A percentile compares a stretch with the other conserved stretches of the same genome.
These are phyloP conservation scores for Leccinum subtestaceum DNA, from an alignment of 768 basidiomycete genomes.

Conservation along the genomic window DNA sequence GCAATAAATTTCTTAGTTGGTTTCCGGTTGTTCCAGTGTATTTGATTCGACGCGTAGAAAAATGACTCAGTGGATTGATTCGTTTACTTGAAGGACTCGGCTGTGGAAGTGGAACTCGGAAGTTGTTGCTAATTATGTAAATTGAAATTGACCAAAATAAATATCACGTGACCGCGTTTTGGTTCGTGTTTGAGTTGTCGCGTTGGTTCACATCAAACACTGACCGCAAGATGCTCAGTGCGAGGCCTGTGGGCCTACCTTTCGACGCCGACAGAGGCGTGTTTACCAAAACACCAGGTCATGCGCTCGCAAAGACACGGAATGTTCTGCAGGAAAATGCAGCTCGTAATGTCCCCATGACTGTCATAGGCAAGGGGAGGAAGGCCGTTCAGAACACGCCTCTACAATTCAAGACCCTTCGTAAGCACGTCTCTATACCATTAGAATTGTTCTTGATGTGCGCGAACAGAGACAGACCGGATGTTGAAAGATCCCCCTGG, in stretches of 20 bases:
- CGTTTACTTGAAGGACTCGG: no score
- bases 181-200: conserved; percentile 15
- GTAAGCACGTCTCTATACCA: conserved; percentile 17
- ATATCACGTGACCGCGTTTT: conserved; percentile 29
- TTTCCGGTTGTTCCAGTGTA: no score
- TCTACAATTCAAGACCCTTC: conserved; percentile 28
- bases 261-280: conserved; percentile 27
- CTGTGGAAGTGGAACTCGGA: no score
- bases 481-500: conserved; percentile 19
- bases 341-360: conserved; percentile 35
- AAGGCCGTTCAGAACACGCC: conserved; percentile 38
- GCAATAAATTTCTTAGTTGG: no score
- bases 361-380: conserved; percentile 48
- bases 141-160: not conserved
- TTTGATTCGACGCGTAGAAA: no score
- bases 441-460: not conserved
- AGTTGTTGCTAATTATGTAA: no score
- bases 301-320: conserved; percentile 38
- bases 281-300: conserved; percentile 55
- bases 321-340: conserved; percentile 50
- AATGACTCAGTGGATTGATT: no score
- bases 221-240: conserved; percentile 27
- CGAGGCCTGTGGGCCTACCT: conserved; percentile 23
- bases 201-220: not conserved
- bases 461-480: conserved; percentile 19